Evolutionary conservation across 345 rosid genomes (phyloP).

Genomic region (Syzygium aromaticum): DNA sequence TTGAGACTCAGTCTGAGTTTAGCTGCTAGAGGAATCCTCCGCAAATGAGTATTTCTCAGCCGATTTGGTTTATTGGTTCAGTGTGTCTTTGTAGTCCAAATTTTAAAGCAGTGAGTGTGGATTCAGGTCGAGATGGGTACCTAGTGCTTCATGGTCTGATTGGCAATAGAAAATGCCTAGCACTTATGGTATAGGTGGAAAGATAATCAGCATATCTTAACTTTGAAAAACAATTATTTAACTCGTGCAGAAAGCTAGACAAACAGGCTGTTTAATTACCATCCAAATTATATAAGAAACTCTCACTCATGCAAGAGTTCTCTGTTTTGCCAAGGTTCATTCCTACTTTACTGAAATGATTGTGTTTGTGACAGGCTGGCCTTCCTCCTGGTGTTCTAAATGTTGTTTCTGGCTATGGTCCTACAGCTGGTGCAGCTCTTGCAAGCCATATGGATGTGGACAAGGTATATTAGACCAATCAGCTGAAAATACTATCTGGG

Average conservation of each 20-base stretch:
- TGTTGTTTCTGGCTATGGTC: conserved; percentile 77
- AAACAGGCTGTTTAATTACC: not conserved
- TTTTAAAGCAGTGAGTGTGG: not conserved
- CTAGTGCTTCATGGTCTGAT: not conserved
- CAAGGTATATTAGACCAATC: conserved; percentile 42
- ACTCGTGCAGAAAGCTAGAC: not conserved
- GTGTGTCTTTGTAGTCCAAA: not conserved
- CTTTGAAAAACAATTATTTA: not conserved
- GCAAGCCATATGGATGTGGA: conserved; percentile 95
- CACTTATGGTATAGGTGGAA: not conserved
- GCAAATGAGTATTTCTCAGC: not conserved
- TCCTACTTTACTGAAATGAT: not conserved
- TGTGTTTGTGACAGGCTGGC: conserved; percentile 50
- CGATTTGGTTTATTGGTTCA: not conserved
- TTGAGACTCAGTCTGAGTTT: not conserved
- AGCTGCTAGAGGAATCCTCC: not conserved
- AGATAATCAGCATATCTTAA: not conserved
- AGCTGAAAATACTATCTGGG: not conserved
- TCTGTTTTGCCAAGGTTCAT: not conserved
- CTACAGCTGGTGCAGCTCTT: conserved; percentile 80
- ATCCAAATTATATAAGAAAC: not conserved
- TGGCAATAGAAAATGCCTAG: not conserved
- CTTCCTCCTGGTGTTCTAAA: conserved; percentile 91
- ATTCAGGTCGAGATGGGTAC: not conserved
- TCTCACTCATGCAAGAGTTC: not conserved